phyloP scores from a whole-genome alignment of 2,329 filamentous ascomycete species.

The Rhynchosporium agropyri region DNA sequence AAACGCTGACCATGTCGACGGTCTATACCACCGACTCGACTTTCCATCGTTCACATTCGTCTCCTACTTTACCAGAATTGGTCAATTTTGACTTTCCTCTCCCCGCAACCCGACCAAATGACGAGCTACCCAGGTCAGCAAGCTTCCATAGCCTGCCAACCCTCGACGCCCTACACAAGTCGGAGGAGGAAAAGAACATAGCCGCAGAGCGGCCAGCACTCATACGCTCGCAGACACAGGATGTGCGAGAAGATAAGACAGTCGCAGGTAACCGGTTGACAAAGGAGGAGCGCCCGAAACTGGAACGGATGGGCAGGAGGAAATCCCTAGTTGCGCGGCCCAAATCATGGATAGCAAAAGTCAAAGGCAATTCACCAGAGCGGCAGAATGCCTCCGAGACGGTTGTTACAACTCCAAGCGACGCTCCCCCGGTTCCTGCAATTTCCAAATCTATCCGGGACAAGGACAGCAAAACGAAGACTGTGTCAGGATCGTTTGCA shows the following conservation, averaged over 20 bases:
- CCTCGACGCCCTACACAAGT: conserved; percentile 36
- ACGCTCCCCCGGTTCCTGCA: conserved; percentile 41
- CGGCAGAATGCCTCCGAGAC: conserved; percentile 31
- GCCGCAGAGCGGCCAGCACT: conserved; percentile 27
- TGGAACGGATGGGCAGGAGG: conserved; percentile 39
- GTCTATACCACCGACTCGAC: conserved; percentile 34
- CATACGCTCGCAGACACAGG: conserved; percentile 24
- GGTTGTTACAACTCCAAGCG: conserved; percentile 39
- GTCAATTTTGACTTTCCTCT: conserved; percentile 36
- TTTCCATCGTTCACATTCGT: conserved; percentile 42
- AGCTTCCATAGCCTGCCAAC: conserved; percentile 59
- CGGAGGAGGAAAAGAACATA: conserved; percentile 30
- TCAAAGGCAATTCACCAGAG: conserved; percentile 40
- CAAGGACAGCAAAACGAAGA: conserved; percentile 46
- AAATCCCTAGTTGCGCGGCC: conserved; percentile 42
- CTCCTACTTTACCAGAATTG: conserved; percentile 40
- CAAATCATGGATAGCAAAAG: conserved; percentile 43
- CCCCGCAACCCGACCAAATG: conserved; percentile 25
- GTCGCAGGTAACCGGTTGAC: conserved; percentile 26
- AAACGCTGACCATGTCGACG: conserved; percentile 40
- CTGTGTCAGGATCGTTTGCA: conserved; percentile 53
- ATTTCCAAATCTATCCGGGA: conserved; percentile 37
- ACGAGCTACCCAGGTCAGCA: conserved; percentile 54
- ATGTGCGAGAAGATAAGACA: conserved; percentile 22
- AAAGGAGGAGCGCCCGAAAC: conserved; percentile 38